Percentiles rank a stretch among this genome's conserved stretches.
phyloP scores from a whole-genome alignment of 768 basidiomycete species.

The Pleurotus djamor region DNA sequence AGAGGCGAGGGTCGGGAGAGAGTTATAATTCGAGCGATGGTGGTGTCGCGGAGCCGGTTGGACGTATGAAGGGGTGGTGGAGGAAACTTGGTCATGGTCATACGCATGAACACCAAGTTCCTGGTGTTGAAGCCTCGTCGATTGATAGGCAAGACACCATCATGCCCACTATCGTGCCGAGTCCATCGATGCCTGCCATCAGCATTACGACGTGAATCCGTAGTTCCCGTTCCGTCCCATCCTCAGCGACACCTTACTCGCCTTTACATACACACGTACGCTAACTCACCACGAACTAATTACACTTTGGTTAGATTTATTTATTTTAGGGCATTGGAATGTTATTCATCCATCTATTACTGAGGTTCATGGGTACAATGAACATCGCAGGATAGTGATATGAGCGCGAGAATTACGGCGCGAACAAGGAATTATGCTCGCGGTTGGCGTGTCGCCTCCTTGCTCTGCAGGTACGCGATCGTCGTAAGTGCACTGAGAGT shows the following conservation, averaged over 20 bases:
- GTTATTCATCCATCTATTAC: no score
- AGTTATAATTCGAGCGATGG: background rate
- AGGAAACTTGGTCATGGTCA: background rate
- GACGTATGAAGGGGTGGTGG: constrained; percentile 6
- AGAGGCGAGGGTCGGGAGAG: background rate
- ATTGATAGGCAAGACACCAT: background rate
- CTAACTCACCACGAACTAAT: no score
- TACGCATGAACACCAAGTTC: background rate
- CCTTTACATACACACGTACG: background rate
- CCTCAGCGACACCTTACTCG: background rate
- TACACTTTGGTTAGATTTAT: no score
- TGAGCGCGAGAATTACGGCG: no score
- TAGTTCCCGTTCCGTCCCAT: background rate
- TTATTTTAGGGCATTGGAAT: no score
- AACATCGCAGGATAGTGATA: no score
- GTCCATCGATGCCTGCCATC: constrained; percentile 1
- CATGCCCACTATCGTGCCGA: background rate
- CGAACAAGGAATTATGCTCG: no score
- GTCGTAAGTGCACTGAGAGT: background rate
- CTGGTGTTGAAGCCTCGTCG: background rate
- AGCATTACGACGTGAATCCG: background rate
- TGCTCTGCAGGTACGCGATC: background rate
- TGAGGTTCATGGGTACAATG: no score
- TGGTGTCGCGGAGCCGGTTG: background rate
- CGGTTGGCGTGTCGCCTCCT: background rate